These are phyloP conservation scores for Microsporum ferrugineum DNA, from an alignment of 2,329 filamentous ascomycete genomes.

Conservation along the genomic window DNA sequence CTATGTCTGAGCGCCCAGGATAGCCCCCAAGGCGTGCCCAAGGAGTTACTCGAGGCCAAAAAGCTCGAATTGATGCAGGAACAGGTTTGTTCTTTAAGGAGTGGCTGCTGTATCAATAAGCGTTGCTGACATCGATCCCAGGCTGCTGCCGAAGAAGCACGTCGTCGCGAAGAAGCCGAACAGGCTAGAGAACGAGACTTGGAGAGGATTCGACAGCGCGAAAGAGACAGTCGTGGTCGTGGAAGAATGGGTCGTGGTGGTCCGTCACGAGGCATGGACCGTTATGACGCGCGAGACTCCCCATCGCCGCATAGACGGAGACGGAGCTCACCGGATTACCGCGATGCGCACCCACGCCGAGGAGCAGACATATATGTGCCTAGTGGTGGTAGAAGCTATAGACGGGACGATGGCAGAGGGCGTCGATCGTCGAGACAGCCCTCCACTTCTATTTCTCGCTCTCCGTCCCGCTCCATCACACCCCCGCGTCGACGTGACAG, in stretches of 20 bases:
- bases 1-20: slow-evolving; percentile 80
- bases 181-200: slow-evolving; percentile 61
- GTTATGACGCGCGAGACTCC: slow-evolving; percentile 39
- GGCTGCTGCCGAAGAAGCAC: slow-evolving; percentile 60
- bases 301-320: slow-evolving; percentile 43
- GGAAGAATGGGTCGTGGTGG: slow-evolving; percentile 28
- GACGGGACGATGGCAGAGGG: slow-evolving; percentile 25
- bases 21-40: slow-evolving; percentile 81
- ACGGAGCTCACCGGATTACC: slow-evolving; percentile 36
- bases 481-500: slow-evolving; percentile 19
- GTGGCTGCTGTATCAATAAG: too few species aligned
- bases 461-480: slow-evolving; percentile 16
- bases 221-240: slow-evolving; percentile 31
- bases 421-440: slow-evolving; percentile 27
- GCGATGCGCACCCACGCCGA: slow-evolving; percentile 38
- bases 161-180: slow-evolving; percentile 58
- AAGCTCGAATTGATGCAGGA: slow-evolving; percentile 90
- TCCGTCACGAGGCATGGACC: slow-evolving; percentile 36
- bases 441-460: slow-evolving; percentile 24
- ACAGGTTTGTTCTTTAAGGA: slow-evolving; percentile 50
- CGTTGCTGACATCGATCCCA: not conserved
- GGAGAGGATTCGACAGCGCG: slow-evolving; percentile 51
- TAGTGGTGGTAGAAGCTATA: slow-evolving; percentile 26
- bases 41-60: slow-evolving; percentile 90
- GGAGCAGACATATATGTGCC: slow-evolving; percentile 50